Evolutionary conservation across 169 alveolate genomes (phyloP).

Genomic region (Cyclospora cayetanensis): DNA sequence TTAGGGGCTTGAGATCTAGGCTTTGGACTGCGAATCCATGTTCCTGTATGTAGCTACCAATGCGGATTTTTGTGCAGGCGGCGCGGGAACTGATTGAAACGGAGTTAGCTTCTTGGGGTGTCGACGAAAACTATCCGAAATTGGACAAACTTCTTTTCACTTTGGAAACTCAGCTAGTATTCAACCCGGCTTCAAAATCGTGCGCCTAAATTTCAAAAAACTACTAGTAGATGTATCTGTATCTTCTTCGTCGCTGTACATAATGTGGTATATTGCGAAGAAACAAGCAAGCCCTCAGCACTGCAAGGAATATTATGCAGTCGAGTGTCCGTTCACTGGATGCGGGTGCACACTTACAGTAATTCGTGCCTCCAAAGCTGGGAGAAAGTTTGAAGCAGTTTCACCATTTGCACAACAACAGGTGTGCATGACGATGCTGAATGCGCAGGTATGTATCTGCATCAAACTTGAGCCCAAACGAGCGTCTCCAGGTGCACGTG

Average conservation of each 20-base stretch:
- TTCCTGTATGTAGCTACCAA: too few species aligned
- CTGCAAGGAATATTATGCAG: too few species aligned
- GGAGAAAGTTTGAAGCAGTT: too few species aligned
- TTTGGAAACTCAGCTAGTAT: constrained; percentile 26
- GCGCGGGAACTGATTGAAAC: constrained; percentile 39
- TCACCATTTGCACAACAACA: too few species aligned
- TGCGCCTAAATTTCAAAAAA: neutral
- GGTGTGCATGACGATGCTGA: neutral
- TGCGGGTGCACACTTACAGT: too few species aligned
- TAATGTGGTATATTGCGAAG: too few species aligned
- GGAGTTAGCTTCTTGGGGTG: constrained; percentile 35
- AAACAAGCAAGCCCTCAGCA: too few species aligned
- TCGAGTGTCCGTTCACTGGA: too few species aligned
- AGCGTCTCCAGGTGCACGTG: constrained; percentile 25
- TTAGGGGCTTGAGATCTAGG: neutral
- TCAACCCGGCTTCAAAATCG: constrained; percentile 23
- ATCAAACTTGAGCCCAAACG: constrained; percentile 17
- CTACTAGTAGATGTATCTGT: neutral
- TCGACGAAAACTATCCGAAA: constrained; percentile 30
- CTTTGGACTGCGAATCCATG: neutral
- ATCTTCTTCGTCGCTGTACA: neutral
- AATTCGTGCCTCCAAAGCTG: too few species aligned
- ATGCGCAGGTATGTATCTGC: constrained; percentile 38
- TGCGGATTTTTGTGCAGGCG: constrained; percentile 10
- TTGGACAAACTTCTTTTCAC: constrained; percentile 54